Base-by-base conservation (phyloP, 2,329 filamentous ascomycete genomes). In the Thermoascus crustaceus region DNA sequence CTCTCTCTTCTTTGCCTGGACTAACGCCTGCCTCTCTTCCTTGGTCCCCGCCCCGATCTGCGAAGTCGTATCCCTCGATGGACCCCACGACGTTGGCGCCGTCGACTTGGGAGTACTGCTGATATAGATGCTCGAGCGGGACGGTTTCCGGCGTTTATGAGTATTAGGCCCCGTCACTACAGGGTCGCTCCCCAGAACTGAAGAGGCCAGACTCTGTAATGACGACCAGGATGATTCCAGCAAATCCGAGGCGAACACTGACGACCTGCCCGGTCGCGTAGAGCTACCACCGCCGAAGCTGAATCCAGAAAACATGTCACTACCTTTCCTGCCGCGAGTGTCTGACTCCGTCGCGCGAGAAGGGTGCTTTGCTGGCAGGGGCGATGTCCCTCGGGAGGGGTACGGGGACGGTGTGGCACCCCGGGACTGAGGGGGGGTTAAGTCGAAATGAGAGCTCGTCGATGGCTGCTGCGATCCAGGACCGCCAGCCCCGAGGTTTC, bases 161-260 rank as follows among this genome's bases (percentile, higher is more conserved):
- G 47, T 37, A 17, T 52, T 53, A 14, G 48, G 18, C 8, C 46
- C 32, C 40, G 49, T 39, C 17, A 48, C 45, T 23, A 53, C 48
- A 19, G 45, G 48, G 39, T 67, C 63, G 32, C 54, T 63, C n/a
- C 66, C 65, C 25, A 69, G 37, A 18, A 69, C 53, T n/a, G 63
- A 64, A 3, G 67, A 69, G n/a, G 67, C 66, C 27, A 70, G 44
- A 23, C 57, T 64, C 45, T 68, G 64, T 30, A 70, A 48, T 10
- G 66, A 69, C n/a, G 66, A 64, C 67, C 67, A 71, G 4, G 64
- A 61, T 17, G 62, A 60, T 38, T 67, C 66, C 44, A 67, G 54
- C 34, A 68, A 56, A 45, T 61, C 57, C 30, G 56, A 40, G 14
- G 54, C 47, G 19, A 53, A 42, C 6, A 35, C 52, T 38, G 32